Evolutionary conservation across 2,329 filamentous ascomycete species (phyloP), one percentile per base, ranked within the genome.

Genomic region (Phaeosphaeriaceae sp.): DNA sequence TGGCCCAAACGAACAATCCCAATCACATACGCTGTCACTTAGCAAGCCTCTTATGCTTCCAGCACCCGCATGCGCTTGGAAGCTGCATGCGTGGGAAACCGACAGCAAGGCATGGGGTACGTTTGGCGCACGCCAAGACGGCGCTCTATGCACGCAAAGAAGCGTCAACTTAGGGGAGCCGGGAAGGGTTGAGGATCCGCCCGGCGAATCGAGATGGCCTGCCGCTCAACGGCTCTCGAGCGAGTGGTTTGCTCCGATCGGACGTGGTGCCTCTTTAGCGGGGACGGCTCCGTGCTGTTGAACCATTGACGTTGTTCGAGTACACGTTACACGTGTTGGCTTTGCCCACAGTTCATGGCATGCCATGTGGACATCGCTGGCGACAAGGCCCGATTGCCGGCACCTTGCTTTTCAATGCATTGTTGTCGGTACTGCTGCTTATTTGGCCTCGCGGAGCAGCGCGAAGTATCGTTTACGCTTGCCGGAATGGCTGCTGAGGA

Each of bases 371-470:
- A 36, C 49, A 49, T 22, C 25, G 27, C 58, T 54, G 60, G 56
- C 55, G 54, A 62, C 44, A 42, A 67, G 59, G 67, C 51, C 63
- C 62, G 63, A 48, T 51, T 46, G 58, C 65, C 61, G 63, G 51
- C 36, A 53, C 51, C 44, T 46, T 47, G 51, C 45, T 47, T 20
- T 51, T 48, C 50, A 47, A 48, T 52, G 63, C 56, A 57, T 61
- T 58, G 45, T 60, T 25, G 50, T 54, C 36, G 53, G 56, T 56
- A 55, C 53, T 52, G 56, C 57, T 48, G 53, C 56, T 54, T 55
- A 54, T 53, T 54, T 63, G 53, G 84, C 61, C 90, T 88, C 87
- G 82, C 83, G 54, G 54, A 60, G 58, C 58, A 62, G 61, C 58
- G 54, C 55, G 61, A 53, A 48, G 51, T 62, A 65, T 63, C 64